A percentile compares a stretch with the other conserved stretches of the same genome.
phyloP scores from a whole-genome alignment of 495 filamentous ascomycete species.

The Aspergillus cavernicola region DNA sequence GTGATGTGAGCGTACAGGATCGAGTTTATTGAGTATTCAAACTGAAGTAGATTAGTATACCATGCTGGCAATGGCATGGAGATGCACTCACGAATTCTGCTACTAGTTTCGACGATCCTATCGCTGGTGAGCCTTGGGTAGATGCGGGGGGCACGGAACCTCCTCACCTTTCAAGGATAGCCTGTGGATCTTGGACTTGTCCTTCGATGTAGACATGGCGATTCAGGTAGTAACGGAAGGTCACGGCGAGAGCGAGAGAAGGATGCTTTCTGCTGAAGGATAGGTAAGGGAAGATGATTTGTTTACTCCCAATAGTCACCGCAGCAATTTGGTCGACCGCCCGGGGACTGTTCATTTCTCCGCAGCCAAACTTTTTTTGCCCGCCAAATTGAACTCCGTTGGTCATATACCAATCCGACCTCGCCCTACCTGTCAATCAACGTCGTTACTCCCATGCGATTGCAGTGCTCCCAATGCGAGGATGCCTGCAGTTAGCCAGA shows the following conservation, averaged over 20 bases:
- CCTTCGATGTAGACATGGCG: slow-evolving; percentile 56
- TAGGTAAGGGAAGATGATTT: slow-evolving; percentile 18
- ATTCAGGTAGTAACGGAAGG: background rate
- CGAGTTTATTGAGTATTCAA: slow-evolving; percentile 96
- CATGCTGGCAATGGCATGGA: background rate
- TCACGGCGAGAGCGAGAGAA: background rate
- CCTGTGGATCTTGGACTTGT: slow-evolving; percentile 91
- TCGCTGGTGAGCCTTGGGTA: slow-evolving; percentile 22
- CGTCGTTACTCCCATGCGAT: slow-evolving; percentile 32
- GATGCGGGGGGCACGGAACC: background rate
- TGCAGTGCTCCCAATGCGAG: slow-evolving; percentile 49
- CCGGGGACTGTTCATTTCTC: slow-evolving; percentile 24
- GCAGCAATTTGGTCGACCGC: slow-evolving; percentile 33
- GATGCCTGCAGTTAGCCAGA: slow-evolving; percentile 53
- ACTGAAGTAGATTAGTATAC: slow-evolving; percentile 49
- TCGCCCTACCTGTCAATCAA: background rate
- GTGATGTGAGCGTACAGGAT: slow-evolving; percentile 60
- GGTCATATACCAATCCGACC: background rate
- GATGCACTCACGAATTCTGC: slow-evolving; percentile 80
- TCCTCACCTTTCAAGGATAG: slow-evolving; percentile 78
- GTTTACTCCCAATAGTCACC: slow-evolving; percentile 41
- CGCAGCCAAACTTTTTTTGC: slow-evolving; percentile 27
- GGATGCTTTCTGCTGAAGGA: background rate
- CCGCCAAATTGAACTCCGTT: slow-evolving; percentile 6
- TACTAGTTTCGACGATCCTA: slow-evolving; percentile 80